Conservation (phyloP, 1,139 yeast species). For the Zhuliangozyma parablackwelliae region DNA sequence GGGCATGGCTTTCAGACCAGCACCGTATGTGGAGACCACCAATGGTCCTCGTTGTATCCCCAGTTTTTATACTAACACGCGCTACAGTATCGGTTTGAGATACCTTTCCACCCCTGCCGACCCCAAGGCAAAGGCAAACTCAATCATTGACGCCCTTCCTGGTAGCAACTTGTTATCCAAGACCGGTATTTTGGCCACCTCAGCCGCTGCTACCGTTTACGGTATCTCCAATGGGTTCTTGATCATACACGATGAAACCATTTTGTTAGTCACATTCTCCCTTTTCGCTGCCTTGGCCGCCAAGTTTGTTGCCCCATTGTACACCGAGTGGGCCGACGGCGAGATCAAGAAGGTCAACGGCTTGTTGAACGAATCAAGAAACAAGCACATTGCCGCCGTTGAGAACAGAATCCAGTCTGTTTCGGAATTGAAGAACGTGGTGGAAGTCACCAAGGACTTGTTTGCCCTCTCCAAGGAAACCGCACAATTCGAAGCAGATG, state of each 20-base stretch:
- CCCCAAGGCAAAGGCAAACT: conserved; percentile 87
- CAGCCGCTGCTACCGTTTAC: conserved; percentile 89
- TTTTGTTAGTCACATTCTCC: conserved; percentile 74
- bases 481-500: conserved; percentile 89
- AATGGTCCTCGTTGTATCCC: no score
- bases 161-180: conserved; percentile 85
- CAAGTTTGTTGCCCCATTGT: conserved; percentile 89
- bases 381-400: conserved; percentile 87
- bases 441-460: conserved; percentile 82
- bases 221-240: conserved; percentile 92
- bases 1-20: conserved; percentile 40
- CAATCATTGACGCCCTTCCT: conserved; percentile 89
- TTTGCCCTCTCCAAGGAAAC: conserved; percentile 96
- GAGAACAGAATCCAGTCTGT: conserved; percentile 88
- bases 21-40: conserved; percentile 33
- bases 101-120: conserved; percentile 63
- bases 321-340: conserved; percentile 91
- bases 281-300: conserved; percentile 73
- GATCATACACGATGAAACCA: conserved; percentile 91
- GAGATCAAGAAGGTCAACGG: conserved; percentile 81
- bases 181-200: conserved; percentile 92
- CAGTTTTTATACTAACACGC: conserved; percentile 1
- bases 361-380: conserved; percentile 83
- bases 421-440: conserved; percentile 86
- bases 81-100: conserved; percentile 55